A percentile compares a stretch with the other conserved stretches of the same genome.
Evolutionary conservation across 768 basidiomycete species (phyloP).

Genomic region (Psilocybe cyanescens): DNA sequence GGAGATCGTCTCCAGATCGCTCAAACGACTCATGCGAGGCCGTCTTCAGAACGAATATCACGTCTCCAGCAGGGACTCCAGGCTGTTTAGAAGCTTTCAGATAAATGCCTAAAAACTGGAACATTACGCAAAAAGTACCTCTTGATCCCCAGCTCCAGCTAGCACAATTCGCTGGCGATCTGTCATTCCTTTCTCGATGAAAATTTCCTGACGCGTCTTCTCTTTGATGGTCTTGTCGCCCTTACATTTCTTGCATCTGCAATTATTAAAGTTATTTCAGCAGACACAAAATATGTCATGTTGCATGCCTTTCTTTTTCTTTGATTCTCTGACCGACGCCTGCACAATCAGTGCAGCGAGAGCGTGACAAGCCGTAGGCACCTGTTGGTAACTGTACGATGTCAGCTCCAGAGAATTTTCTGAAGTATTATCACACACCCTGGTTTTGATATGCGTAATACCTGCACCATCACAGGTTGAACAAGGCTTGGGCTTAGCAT

Average conservation of each 20-base stretch:
- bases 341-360: constrained; percentile 69
- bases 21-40: constrained; percentile 80
- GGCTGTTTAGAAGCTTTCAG: constrained; percentile 52
- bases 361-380: constrained; percentile 47
- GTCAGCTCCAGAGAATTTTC: constrained; percentile 4
- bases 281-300: not conserved
- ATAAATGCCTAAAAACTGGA: not conserved
- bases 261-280: not conserved
- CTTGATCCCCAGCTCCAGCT: constrained; percentile 90
- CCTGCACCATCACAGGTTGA: constrained; percentile 84
- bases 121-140: constrained; percentile 45
- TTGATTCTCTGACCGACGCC: constrained; percentile 73
- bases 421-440: constrained; percentile 30
- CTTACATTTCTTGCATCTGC: constrained; percentile 95
- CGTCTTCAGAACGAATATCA: constrained; percentile 80
- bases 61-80: constrained; percentile 85
- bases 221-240: constrained; percentile 84
- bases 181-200: constrained; percentile 85
- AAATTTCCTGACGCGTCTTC: constrained; percentile 87
- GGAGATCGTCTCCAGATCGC: constrained; percentile 79
- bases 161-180: constrained; percentile 86
- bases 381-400: constrained; percentile 22
- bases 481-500: constrained; percentile 86
- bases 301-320: constrained; percentile 79
- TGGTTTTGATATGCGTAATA: constrained; percentile 65